These are phyloP conservation scores for Sporothrix protearum DNA, from an alignment of 2,329 filamentous ascomycete genomes.

Conservation along the genomic window DNA sequence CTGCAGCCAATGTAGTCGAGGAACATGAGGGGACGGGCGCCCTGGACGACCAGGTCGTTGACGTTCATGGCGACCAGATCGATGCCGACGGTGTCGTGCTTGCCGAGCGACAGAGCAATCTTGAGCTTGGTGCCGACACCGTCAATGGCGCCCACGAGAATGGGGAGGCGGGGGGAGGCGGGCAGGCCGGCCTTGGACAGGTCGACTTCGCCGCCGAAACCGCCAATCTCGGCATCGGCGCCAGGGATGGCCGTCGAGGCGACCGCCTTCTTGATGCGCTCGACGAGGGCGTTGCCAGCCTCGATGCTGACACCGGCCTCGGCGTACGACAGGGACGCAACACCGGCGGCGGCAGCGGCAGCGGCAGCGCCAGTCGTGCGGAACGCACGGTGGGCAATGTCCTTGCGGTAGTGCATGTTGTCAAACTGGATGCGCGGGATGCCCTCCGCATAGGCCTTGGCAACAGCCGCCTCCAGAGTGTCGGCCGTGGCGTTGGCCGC, in stretches of 20 bases:
- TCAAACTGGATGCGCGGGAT: slow-evolving; percentile 78
- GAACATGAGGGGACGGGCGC: slow-evolving; percentile 92
- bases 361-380: slow-evolving; percentile 37
- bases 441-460: slow-evolving; percentile 74
- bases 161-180: slow-evolving; percentile 72
- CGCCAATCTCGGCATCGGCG: slow-evolving; percentile 89
- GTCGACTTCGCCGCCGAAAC: slow-evolving; percentile 87
- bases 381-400: slow-evolving; percentile 80
- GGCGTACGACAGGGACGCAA: slow-evolving; percentile 76
- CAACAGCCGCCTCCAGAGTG: slow-evolving; percentile 76
- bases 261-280: slow-evolving; percentile 88
- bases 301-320: slow-evolving; percentile 92
- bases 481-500: slow-evolving; percentile 74
- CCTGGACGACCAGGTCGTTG: slow-evolving; percentile 94
- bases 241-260: slow-evolving; percentile 78
- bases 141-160: slow-evolving; percentile 90
- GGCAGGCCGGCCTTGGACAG: slow-evolving; percentile 70
- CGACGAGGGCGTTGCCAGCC: slow-evolving; percentile 86
- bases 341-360: slow-evolving; percentile 30
- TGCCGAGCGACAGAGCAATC: slow-evolving; percentile 83
- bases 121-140: slow-evolving; percentile 96
- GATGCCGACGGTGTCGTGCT: slow-evolving; percentile 92
- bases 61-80: slow-evolving; percentile 99
- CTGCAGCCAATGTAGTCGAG: slow-evolving; percentile 97
- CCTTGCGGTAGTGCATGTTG: slow-evolving; percentile 86